phyloP scores from a whole-genome alignment of 108 stramenopile genomes.

The Cyclotella choctawhatcheeana region DNA sequence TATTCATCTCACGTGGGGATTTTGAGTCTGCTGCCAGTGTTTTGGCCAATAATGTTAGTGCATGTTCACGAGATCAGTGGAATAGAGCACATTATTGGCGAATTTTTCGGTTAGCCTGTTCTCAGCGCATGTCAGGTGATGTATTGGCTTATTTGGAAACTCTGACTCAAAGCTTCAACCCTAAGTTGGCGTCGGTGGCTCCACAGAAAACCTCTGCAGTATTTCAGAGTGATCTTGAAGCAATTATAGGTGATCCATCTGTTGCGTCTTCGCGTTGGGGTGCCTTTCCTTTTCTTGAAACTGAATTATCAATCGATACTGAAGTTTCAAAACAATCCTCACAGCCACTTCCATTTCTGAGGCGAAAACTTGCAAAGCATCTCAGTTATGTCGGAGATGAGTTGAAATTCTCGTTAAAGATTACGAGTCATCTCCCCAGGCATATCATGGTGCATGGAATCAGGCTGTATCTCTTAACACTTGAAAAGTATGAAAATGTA shows the following conservation, averaged over 20 bases:
- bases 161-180: conserved; percentile 72
- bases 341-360: conserved; percentile 52
- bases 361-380: conserved; percentile 61
- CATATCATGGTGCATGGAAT: conserved; percentile 63
- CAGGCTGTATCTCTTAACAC: conserved; percentile 61
- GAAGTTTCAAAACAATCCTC: conserved; percentile 37
- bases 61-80: conserved; percentile 75
- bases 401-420: conserved; percentile 43
- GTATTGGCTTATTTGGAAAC: conserved; percentile 77
- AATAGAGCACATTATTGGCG: conserved; percentile 73
- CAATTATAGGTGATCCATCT: conserved; percentile 56
- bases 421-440: conserved; percentile 67
- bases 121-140: conserved; percentile 64
- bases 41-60: conserved; percentile 60
- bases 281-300: conserved; percentile 65
- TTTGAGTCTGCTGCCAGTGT: conserved; percentile 55
- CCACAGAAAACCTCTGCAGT: conserved; percentile 59
- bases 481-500: conserved; percentile 56
- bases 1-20: conserved; percentile 62
- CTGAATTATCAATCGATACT: conserved; percentile 52
- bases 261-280: conserved; percentile 63
- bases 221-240: conserved; percentile 70
- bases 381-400: conserved; percentile 71
- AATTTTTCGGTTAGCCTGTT: conserved; percentile 79
- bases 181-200: conserved; percentile 56